These are phyloP conservation scores for Pseudogymnoascus pannorum DNA, from an alignment of 2,329 filamentous ascomycete genomes.

Conservation along the genomic window DNA sequence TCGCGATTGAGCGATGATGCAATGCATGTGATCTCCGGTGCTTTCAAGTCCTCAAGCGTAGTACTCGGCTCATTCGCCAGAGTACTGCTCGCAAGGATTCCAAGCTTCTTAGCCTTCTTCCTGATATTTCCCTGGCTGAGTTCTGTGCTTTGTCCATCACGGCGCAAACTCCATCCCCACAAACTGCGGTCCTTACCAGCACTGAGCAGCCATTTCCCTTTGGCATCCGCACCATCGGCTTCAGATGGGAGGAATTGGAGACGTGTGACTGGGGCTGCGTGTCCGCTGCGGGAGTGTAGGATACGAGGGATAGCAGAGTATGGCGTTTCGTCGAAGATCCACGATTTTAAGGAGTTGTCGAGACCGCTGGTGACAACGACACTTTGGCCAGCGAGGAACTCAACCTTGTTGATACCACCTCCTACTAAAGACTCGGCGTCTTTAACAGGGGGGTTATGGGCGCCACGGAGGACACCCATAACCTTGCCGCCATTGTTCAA, in stretches of 20 bases:
- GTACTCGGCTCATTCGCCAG: constrained; percentile 54
- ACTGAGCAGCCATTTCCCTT: constrained; percentile 90
- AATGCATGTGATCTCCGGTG: constrained; percentile 84
- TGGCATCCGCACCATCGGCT: constrained; percentile 80
- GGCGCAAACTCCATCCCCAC: constrained; percentile 93
- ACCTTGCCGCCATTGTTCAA: constrained; percentile 82
- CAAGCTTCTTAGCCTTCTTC: constrained; percentile 82
- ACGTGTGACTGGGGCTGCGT: constrained; percentile 76
- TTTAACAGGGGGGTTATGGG: constrained; percentile 68
- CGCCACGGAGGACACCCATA: constrained; percentile 77
- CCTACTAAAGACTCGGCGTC: constrained; percentile 46
- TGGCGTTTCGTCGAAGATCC: constrained; percentile 91
- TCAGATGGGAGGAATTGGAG: constrained; percentile 80
- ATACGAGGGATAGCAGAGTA: constrained; percentile 82
- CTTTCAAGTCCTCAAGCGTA: constrained; percentile 70
- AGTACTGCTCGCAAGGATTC: constrained; percentile 54
- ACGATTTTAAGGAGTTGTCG: constrained; percentile 90
- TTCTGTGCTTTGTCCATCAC: constrained; percentile 89
- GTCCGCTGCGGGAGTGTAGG: constrained; percentile 78
- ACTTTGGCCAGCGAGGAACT: constrained; percentile 84
- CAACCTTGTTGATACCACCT: constrained; percentile 77
- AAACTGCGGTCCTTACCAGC: constrained; percentile 83
- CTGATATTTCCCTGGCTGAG: constrained; percentile 84
- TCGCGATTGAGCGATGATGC: constrained; percentile 90
- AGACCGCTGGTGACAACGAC: constrained; percentile 84